Base-by-base conservation (phyloP, 2,329 filamentous ascomycete species). In the Blastomyces parvus region DNA sequence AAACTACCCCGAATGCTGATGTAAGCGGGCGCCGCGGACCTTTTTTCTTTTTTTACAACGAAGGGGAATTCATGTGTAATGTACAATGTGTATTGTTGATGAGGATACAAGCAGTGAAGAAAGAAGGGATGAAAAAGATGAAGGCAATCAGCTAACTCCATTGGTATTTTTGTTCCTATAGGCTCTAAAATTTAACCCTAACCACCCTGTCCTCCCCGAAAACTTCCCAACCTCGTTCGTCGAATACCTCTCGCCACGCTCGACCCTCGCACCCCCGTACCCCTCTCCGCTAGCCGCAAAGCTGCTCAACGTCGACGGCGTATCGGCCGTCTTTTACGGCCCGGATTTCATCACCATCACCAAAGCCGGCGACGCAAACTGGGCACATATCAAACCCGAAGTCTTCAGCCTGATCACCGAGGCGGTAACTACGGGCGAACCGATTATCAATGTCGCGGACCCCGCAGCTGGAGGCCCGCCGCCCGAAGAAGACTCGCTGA, bases 321-420 rank as follows among this genome's bases (percentile, higher is more conserved):
- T 97, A n/a, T 92, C 88, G 2, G 88, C 90, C 1, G 89, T 99
- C 27, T 97, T 97, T 78, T 97, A 96, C 77, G 94, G 93, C 61
- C 80, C 86, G 42, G 92, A 99, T 75, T 97, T 96, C 80, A 97
- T 99, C 77, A 99, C 94, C 14, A 88, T 99, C 44, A 97, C 89
- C 53, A 99, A 99, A 77, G 86, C 90, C 58, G 83, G 86, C 67
- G 89, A 94, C 68, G 89, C 88, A 2, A 90, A 92, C 71, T 99
- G 94, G 94, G 89, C 90, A 48, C 91, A 97, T 74, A 86, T 99
- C 71, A 94, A 94, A 72, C 93, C 94, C 1, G 94, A 99, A 76
- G 86, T 97, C 38, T 99, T 97, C 77, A 88, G 90, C 66, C 81
- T 97, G 65, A 97, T 99, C 75, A 97, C 91, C 59, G 93, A 97